phyloP scores from a whole-genome alignment of 1,139 yeast species.

The Yamadazyma trypodendri region DNA sequence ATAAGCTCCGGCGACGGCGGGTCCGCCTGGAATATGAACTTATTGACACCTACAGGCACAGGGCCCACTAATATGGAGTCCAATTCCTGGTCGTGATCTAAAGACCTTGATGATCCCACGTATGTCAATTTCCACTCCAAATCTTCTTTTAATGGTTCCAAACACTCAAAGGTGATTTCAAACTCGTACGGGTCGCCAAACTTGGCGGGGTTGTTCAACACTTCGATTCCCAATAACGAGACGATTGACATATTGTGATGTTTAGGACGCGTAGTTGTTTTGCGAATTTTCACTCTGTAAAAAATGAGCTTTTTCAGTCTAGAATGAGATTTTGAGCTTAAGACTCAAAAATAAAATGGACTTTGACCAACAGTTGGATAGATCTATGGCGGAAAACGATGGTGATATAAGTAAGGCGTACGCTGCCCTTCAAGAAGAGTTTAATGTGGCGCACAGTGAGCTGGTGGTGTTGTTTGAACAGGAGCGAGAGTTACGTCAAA shows the following conservation, averaged over 20 bases:
- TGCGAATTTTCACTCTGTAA: not conserved
- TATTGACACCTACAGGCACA: constrained; percentile 94
- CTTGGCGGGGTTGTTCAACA: constrained; percentile 91
- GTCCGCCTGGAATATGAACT: constrained; percentile 89
- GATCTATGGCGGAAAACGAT: constrained; percentile 10
- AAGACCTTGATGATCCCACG: constrained; percentile 89
- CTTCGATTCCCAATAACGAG: constrained; percentile 86
- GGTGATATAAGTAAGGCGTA: constrained; percentile 16
- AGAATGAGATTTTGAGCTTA: not conserved
- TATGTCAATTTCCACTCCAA: constrained; percentile 96
- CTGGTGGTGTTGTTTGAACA: constrained; percentile 23
- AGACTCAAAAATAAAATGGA: not conserved
- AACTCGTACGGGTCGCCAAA: constrained; percentile 93
- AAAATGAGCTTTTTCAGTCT: no score
- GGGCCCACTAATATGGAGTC: constrained; percentile 97
- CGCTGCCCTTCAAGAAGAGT: constrained; percentile 13
- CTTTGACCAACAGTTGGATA: constrained; percentile 11
- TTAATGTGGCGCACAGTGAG: constrained; percentile 11
- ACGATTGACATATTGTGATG: constrained; percentile 83
- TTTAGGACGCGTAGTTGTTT: constrained; percentile 5
- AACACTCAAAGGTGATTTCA: constrained; percentile 94
- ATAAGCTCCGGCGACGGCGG: constrained; percentile 95
- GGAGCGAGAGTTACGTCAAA: constrained; percentile 35
- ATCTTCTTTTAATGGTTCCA: constrained; percentile 90
- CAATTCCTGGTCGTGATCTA: constrained; percentile 94